Percentiles rank a stretch among this genome's conserved stretches.
Evolutionary conservation across 371 early-diverging fungal genomes (phyloP).

Genomic region (Mucor indicus): DNA sequence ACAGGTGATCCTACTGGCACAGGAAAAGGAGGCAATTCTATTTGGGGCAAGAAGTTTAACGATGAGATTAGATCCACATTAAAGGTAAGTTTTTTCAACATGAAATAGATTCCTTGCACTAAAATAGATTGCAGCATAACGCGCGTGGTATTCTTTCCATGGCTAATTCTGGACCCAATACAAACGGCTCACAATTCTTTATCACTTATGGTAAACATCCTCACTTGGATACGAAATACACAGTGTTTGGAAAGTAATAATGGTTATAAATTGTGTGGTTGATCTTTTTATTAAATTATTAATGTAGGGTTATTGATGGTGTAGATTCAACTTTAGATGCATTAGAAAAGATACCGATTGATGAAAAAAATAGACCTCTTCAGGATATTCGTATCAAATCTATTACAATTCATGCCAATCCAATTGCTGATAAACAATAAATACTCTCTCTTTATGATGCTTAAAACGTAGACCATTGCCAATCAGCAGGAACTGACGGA

Average conservation of each 20-base stretch:
- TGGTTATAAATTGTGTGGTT: constrained; percentile 12
- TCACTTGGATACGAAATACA: constrained; percentile 89
- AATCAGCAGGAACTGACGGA: constrained; percentile 30
- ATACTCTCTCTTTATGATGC: neutral
- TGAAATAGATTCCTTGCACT: neutral
- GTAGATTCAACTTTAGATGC: constrained; percentile 81
- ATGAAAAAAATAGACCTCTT: constrained; percentile 79
- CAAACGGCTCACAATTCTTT: constrained; percentile 92
- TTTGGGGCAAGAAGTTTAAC: constrained; percentile 83
- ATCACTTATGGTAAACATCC: constrained; percentile 83
- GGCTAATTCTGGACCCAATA: constrained; percentile 93
- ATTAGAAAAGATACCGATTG: constrained; percentile 85
- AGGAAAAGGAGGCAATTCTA: constrained; percentile 86
- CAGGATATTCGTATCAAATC: constrained; percentile 76
- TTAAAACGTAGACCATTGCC: constrained; percentile 36
- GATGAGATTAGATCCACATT: constrained; percentile 86
- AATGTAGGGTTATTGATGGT: constrained; percentile 82
- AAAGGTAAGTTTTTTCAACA: constrained; percentile 54
- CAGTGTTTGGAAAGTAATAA: constrained; percentile 87
- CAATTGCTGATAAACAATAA: constrained; percentile 72
- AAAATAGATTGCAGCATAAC: constrained; percentile 61
- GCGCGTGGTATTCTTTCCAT: constrained; percentile 87
- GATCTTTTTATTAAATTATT: too few relatives aligned
- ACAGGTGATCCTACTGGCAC: constrained; percentile 91
- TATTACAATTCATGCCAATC: constrained; percentile 95